Base-by-base conservation (phyloP, 148 eudicot genomes). In the Rhododendron griersonianum region DNA sequence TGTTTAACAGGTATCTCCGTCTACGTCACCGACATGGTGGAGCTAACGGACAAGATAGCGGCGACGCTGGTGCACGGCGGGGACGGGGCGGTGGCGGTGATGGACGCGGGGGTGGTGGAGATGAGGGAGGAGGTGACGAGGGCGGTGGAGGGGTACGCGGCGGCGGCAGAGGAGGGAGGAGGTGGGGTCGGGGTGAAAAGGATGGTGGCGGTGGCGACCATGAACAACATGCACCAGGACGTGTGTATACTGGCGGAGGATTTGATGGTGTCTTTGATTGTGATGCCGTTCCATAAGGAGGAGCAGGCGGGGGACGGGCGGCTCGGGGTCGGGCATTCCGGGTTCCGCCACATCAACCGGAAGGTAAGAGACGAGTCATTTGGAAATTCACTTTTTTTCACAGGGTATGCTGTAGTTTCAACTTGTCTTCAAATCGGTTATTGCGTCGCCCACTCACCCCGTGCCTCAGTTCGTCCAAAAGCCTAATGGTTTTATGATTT, bases 221-320 rank as follows among this genome's bases (percentile, higher is more conserved):
- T 92, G 15, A 92, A 89, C 73, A 93, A 81, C 33, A 93, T 96
- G 99, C 94, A 95, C n/a, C 98, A 94, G 30, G 98, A 96, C 84
- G 84, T 95, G 15, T 93, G 94, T 47, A 87, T 87, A 74, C 80
- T 95, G 78, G 98, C 95, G 0, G 95, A 95, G 89, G 97, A 96
- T 37, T 87, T 94, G 15, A 51, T 87, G 57, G 87, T 88, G 44
- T 92, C 95, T 1, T 75, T 96, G 39, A 87, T 96, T 1, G 88
- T 96, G 11, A 86, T 96, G 88, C 99, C 99, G 4, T 96, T 95
- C 86, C 99, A 96, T 77, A 91, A 90, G 88, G 86, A 69, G 88
- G 86, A 61, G 30, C 89, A 90, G 44, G 86, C 86, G 30, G 71
- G 77, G 18, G 94, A 91, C 51, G 91, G 94, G 11, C 91, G 88